Evolutionary conservation across 352 stramenopile genomes (phyloP), one percentile per base, ranked within the genome.

Genomic region (Globisporangium emineosum): DNA sequence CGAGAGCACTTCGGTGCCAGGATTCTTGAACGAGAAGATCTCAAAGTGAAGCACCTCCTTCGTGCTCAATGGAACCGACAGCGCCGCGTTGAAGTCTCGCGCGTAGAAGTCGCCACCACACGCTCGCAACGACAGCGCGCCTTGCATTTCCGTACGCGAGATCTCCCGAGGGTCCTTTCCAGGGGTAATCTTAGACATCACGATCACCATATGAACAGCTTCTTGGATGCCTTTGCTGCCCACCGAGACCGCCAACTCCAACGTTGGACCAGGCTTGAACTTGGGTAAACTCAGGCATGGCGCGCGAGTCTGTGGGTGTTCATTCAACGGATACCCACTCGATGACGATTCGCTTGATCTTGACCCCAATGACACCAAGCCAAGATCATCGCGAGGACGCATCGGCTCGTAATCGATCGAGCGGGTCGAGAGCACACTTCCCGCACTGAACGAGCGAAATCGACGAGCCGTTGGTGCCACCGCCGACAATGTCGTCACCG

Each of bases 1-100:
- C 17, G 73, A 70, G n/a, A 91, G 65, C 0, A 55, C 45, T 60
- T 96, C 87, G 0, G 82, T 82, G 21, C 70, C 66, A 17, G 79
- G 73, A 21, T 85, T 90, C 35, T 80, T 69, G 40, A 91, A 72
- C 15, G 81, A 74, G 56, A 82, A 93, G 15, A 94, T 76, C 67
- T 96, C 85, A 63, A 96, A 88, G 55, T 94, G 87, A 2, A 96
- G 67, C 70, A 90, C 87, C 6, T 78, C 72, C 50, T 79, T 78
- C 25, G 73, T 71, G n/a, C 74, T 75, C 6, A 88, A 71, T 12
- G 87, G 85, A 40, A 96, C 76, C 3, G 81, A 86, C 13, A 96
- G 60, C 58, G 92, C 66, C 4, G 76, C 76, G 60, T 77, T 90
- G 45, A 96, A 96, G 65, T 96, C 87, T 0, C 87, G 76, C 23